Conservation (phyloP, 495 filamentous ascomycete genomes). For the Talaromyces wortmannii region DNA sequence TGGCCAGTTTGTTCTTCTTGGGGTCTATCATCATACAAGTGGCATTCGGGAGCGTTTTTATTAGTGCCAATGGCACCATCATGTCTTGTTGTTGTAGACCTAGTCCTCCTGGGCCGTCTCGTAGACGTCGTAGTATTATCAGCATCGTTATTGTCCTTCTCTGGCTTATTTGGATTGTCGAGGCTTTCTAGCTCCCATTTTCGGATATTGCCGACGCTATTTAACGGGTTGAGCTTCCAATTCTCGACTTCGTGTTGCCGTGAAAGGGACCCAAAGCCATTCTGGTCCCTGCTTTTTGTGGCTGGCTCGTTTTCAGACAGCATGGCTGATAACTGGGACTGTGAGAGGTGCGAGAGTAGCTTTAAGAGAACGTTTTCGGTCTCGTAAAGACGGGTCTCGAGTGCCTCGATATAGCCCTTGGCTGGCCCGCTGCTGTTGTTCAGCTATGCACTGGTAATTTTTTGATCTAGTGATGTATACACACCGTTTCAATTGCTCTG, state of each 20-base stretch:
- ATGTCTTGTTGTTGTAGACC: too few species aligned
- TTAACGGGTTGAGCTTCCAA: constrained; percentile 29
- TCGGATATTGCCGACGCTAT: constrained; percentile 22
- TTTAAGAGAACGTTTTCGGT: constrained; percentile 26
- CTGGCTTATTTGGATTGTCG: neutral
- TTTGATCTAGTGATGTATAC: neutral
- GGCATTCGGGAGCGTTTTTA: too few species aligned
- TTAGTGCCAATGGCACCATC: too few species aligned
- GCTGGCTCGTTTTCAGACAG: constrained; percentile 3
- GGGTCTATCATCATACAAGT: too few species aligned
- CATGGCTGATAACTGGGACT: constrained; percentile 17
- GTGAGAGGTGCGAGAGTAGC: constrained; percentile 22
- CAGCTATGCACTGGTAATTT: neutral
- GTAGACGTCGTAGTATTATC: neutral
- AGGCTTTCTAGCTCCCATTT: constrained; percentile 25
- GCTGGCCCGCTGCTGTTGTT: constrained; percentile 23
- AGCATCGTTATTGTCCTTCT: neutral
- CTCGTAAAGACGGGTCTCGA: constrained; percentile 30
- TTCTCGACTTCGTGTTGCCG: constrained; percentile 27
- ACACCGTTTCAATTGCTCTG: constrained; percentile 31
- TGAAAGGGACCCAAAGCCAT: neutral
- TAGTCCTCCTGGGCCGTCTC: neutral
- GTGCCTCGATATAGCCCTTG: constrained; percentile 32
- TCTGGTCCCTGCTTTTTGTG: neutral
- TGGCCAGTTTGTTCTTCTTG: too few species aligned